Base-by-base conservation (phyloP, 1,284 basidiomycete genomes). In the Heliocybe sulcata region DNA sequence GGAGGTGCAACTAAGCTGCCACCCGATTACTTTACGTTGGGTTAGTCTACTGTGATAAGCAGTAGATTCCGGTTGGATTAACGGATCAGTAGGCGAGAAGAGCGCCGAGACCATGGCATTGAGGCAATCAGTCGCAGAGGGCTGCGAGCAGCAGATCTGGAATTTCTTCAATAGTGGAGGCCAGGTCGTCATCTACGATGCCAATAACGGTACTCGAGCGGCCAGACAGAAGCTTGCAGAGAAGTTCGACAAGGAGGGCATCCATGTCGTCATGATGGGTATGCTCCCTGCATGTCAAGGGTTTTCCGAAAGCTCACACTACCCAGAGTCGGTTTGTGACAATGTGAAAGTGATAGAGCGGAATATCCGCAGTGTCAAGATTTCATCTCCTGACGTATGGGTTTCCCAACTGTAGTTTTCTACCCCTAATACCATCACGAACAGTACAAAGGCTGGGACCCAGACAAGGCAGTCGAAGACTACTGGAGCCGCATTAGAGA, bases 171-270 rank as follows among this genome's bases (percentile, higher is more conserved):
- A 84, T 59, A 75, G 76, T 1, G 86, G 90, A 11, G 95, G 95
- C 0, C 96, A 99, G 69, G 95, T 99, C 16, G 93, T 96, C 31
- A 95, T 99, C 58, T 99, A 98, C 73, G 97, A 99, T 67, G 97
- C 97, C n/a, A 99, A 99, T 69, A 98, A 99, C 65, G 93, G 94
- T 1, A 86, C 84, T 10, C 76, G 78, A 49, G 78, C 76, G 45
- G 79, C 80, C 35, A 77, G 97, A 52, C 82, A 87, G 59, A 76
- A 74, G 16, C 72, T 97, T 35, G 85, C 88, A 2, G 85, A 94
- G 69, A 92, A 85, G 71, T 98, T 97, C 65, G 85, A 89, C 68
- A 80, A 83, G 62, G 77, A 72, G 51, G 89, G 90, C 14, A 85
- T 96, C 51, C 95, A 98, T 77, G 92, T 98, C 60, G 85, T 98